Conservation (phyloP, 768 basidiomycete species). For the Pisolithus tinctorius region DNA sequence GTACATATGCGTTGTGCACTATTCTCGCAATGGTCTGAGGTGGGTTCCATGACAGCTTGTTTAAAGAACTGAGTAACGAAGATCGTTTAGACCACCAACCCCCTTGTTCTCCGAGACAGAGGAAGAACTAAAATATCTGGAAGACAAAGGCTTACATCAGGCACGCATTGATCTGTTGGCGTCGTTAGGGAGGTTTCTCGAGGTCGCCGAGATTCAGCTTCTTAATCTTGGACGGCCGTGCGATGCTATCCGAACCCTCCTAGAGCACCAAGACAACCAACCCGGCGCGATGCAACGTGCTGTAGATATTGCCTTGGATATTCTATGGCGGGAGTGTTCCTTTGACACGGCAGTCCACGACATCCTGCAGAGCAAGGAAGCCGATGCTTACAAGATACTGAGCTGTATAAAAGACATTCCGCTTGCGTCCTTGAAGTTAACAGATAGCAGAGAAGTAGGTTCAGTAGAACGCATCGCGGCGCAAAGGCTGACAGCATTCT, state of each 20-base stretch:
- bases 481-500: background rate
- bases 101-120: conserved; percentile 45
- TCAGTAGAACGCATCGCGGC: no score
- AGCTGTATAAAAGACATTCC: conserved; percentile 21
- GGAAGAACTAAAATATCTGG: conserved; percentile 49
- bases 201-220: conserved; percentile 46
- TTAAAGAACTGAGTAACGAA: background rate
- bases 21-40: background rate
- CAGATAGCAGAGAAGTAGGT: background rate
- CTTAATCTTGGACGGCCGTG: conserved; percentile 37
- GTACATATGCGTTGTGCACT: background rate
- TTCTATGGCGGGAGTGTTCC: conserved; percentile 41
- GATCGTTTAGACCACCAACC: conserved; percentile 36
- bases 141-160: conserved; percentile 45
- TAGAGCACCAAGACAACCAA: conserved; percentile 29
- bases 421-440: conserved; percentile 2
- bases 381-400: conserved; percentile 1
- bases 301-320: conserved; percentile 32
- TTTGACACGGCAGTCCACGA: conserved; percentile 22
- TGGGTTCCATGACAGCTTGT: background rate
- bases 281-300: conserved; percentile 28
- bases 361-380: conserved; percentile 5
- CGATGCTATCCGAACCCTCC: conserved; percentile 41
- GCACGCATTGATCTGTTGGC: conserved; percentile 42
- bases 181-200: conserved; percentile 34